Conservation (phyloP, 2,329 filamentous ascomycete genomes). For the Talaromyces sp. region DNA sequence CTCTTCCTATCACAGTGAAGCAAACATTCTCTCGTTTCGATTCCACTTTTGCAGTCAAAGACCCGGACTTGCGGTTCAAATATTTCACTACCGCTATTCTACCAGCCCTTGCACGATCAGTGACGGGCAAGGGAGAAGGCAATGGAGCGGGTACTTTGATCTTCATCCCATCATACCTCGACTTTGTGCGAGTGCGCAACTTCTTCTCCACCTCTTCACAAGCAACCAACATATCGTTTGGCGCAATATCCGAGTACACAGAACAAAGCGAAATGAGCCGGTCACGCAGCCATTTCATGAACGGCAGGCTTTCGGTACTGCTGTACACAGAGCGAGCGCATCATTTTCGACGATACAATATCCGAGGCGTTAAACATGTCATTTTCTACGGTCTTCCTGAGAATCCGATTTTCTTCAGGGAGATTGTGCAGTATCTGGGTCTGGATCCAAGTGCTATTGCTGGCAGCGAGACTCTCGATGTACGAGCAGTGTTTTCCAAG, state of each 20-base stretch:
- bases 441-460: conserved; percentile 48
- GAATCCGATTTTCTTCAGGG: conserved; percentile 61
- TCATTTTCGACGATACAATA: conserved; percentile 85
- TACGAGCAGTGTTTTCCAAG: conserved; percentile 70
- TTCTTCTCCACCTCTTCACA: conserved; percentile 72
- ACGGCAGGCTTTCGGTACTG: conserved; percentile 75
- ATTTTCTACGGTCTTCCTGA: conserved; percentile 89
- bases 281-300: conserved; percentile 82
- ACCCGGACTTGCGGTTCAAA: conserved; percentile 85
- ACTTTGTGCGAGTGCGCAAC: conserved; percentile 91
- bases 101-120: conserved; percentile 68
- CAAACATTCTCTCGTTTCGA: conserved; percentile 92
- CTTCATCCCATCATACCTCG: conserved; percentile 90
- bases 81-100: conserved; percentile 84
- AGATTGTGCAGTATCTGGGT: conserved; percentile 44
- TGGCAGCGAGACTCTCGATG: conserved; percentile 45
- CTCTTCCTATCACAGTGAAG: conserved; percentile 62
- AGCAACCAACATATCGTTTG: conserved; percentile 65
- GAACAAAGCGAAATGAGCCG: conserved; percentile 74
- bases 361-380: conserved; percentile 79
- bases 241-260: conserved; percentile 85
- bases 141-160: conserved; percentile 71
- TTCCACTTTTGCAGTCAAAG: conserved; percentile 64
- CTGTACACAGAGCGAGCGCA: conserved; percentile 95
- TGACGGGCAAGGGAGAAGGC: conserved; percentile 44